Conservation (phyloP, 2,329 filamentous ascomycete genomes). For the Calonectria montana region DNA sequence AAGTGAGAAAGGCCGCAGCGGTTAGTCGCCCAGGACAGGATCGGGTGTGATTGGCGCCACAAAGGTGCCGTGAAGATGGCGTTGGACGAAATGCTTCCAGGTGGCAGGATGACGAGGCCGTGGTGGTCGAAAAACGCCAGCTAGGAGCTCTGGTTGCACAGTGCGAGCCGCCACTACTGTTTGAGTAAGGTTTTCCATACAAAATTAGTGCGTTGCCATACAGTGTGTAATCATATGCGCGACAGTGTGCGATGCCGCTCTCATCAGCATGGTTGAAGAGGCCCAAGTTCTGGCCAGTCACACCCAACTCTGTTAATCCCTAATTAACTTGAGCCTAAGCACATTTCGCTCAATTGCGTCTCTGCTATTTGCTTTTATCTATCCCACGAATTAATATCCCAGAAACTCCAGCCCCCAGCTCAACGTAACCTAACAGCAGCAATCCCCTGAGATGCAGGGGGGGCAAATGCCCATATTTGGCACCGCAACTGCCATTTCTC, state of each 20-base stretch:
- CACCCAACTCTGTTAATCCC: slow-evolving; percentile 3
- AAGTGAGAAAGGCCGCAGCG: not conserved
- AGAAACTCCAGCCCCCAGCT: slow-evolving; percentile 40
- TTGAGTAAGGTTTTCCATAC: not conserved
- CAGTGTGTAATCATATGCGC: slow-evolving; percentile 26
- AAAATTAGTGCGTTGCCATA: slow-evolving; percentile 5
- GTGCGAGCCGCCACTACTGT: slow-evolving; percentile 24
- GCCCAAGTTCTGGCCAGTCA: slow-evolving; percentile 12
- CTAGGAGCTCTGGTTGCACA: slow-evolving; percentile 38
- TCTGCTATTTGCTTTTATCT: slow-evolving; percentile 35
- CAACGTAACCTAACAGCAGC: not conserved
- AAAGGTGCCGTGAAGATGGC: slow-evolving; percentile 6
- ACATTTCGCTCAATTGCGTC: slow-evolving; percentile 20
- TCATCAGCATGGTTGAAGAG: slow-evolving; percentile 16
- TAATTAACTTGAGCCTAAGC: slow-evolving; percentile 10
- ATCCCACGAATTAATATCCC: slow-evolving; percentile 34
- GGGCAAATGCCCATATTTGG: slow-evolving; percentile 9
- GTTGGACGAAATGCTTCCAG: slow-evolving; percentile 20
- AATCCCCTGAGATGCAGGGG: not conserved
- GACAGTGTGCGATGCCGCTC: slow-evolving; percentile 34
- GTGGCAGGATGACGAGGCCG: slow-evolving; percentile 23
- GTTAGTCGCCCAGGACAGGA: not conserved
- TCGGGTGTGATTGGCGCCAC: not conserved
- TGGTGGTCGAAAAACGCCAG: slow-evolving; percentile 39
- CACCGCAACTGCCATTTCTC: not conserved